Percentiles rank a stretch among this genome's conserved stretches.
Conservation (phyloP, 257 asterid genomes). For the Penstemon barbatus region DNA sequence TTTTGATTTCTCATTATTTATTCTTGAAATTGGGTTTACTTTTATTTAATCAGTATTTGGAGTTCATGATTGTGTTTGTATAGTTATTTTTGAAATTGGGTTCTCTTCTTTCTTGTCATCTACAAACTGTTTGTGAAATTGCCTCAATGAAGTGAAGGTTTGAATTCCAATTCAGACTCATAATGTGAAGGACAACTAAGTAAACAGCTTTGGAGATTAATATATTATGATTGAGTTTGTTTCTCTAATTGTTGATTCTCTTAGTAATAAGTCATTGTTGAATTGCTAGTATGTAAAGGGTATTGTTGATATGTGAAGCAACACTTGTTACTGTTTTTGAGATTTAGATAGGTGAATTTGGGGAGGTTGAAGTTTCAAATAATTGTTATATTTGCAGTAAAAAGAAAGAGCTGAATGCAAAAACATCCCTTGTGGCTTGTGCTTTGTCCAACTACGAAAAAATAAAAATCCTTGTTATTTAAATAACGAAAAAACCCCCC, state of each 20-base stretch:
- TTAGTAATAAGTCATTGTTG: not conserved
- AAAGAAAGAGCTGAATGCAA: not conserved
- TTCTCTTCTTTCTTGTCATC: no score
- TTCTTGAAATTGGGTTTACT: not conserved
- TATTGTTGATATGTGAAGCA: not conserved
- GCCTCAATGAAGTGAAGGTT: no score
- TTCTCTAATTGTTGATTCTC: not conserved
- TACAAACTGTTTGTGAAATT: no score
- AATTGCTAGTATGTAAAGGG: not conserved
- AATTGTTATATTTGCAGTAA: not conserved
- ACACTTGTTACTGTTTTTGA: not conserved
- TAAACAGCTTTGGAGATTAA: not conserved
- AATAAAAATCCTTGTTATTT: no score
- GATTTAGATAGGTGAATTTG: not conserved
- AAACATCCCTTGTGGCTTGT: no score
- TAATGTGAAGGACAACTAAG: no score
- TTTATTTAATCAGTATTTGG: not conserved
- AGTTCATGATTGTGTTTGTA: not conserved
- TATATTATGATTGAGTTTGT: not conserved
- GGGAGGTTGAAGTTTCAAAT: not conserved
- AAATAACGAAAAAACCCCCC: no score
- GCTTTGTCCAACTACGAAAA: no score
- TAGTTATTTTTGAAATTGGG: no score
- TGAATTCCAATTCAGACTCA: no score
- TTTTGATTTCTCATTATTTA: not conserved